Evolutionary conservation across 2,329 filamentous ascomycete species (phyloP), one percentile per base, ranked within the genome.

Genomic region (Thermomyces lanuginosus): DNA sequence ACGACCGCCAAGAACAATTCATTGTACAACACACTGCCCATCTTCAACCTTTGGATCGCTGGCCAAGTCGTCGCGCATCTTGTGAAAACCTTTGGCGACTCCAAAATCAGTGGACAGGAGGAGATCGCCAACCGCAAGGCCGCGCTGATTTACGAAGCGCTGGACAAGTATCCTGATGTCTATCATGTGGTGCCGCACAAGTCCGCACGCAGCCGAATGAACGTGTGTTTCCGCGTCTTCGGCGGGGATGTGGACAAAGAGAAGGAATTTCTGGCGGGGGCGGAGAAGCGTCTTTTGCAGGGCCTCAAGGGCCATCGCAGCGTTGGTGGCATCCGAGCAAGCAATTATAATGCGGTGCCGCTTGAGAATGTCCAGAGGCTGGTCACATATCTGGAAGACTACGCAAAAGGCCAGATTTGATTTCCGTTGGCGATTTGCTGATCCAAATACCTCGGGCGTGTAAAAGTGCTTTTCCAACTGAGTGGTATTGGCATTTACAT

Each of bases 11-110:
- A 91, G 63, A 91, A 91, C 59, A 89, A 92, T 60, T 89, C 78
- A 41, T 65, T 95, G 15, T 95, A 95, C 61, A 95, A 95, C 56
- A 95, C 86, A 0, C 61, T 95, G 7, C 84, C 81, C 44, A 92
- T 95, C 44, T 92, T 95, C 44, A 84, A 86, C 10, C 28, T 31
- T 13, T 34, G 18, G 20, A 29, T 33, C 13, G 80, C 81, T 9
- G 83, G 83, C n/a, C 72, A 80, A 48, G 84, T 95, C 27, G 74
- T 95, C 46, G 72, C 78, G 45, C 72, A 69, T 36, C 66, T 92
- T 1, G 63, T 92, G 8, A 45, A 58, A 10, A 66, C 61, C 0
- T 78, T 69, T 50, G 64, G 71, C 2, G 54, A 72, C 38, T 55
- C 63, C 33, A 81, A 76, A 44, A 76, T 91, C 4, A 62, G 68